Base-by-base conservation (phyloP, 2,329 filamentous ascomycete genomes). In the Colletotrichum eremochloae region DNA sequence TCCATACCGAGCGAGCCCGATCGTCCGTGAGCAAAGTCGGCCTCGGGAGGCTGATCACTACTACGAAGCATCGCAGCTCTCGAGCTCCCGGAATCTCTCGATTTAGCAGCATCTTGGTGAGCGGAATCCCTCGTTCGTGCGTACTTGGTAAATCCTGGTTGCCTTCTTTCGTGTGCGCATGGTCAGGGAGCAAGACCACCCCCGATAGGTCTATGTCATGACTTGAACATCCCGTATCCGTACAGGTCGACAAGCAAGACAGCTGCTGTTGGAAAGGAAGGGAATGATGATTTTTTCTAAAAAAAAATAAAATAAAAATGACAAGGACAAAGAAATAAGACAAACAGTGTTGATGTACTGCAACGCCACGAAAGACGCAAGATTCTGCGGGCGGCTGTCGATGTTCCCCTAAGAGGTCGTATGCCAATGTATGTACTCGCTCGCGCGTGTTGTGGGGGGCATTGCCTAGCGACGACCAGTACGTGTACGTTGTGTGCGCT, bases 11-110 rank as follows among this genome's bases (percentile, higher is more conserved):
- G 53, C 44, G 52, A 55, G 18, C 44, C 46, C 12, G 24, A 63
- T 53, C 46, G 69, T 72, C 69, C 69, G 66, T 72, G 69, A 53
- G 50, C 44, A 61, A 46, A 36, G 44, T 57, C 58, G 66, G 46
- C 65, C 64, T 63, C 66, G 60, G 31, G 66, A 72, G 67, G 66
- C 66, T 63, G 57, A 60, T 52, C 24, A 48, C 38, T 38, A 36
- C n/a, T 14, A 56, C 11, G 44, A 42, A 24, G 38, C 29, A 38
- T 24, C 55, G 20, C 38, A 36, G 52, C 63, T 33, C 50, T 56
- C 63, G 18, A 18, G 36, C 50, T 42, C n/a, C n/a, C 20, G 7
- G 68, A 36, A 9, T 40, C 44, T 46, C 52, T 57, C 50, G 65
- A 53, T 68, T 58, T 55, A 53, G 31, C 58, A 63, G 42, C 31